These are phyloP conservation scores for Coniochaeta pulveracea DNA, from an alignment of 2,329 filamentous ascomycete species.

Conservation along the genomic window DNA sequence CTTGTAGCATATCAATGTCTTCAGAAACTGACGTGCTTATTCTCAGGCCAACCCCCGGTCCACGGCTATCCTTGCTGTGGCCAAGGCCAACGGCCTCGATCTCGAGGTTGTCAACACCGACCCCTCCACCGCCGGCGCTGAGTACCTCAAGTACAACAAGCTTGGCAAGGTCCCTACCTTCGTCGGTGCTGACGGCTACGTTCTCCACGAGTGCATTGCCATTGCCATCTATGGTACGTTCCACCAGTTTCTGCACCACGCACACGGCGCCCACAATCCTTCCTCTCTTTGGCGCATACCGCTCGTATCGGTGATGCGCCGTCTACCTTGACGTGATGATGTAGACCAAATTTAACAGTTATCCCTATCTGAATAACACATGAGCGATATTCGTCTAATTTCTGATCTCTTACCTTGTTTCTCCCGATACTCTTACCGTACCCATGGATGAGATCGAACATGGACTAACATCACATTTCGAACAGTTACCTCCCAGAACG, in stretches of 20 bases:
- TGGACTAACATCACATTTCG: slow-evolving; percentile 13
- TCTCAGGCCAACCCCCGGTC: slow-evolving; percentile 77
- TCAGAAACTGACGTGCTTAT: slow-evolving; percentile 11
- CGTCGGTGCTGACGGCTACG: slow-evolving; percentile 81
- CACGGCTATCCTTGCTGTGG: slow-evolving; percentile 79
- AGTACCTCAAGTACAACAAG: slow-evolving; percentile 78
- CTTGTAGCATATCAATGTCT: neutral
- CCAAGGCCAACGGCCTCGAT: slow-evolving; percentile 95
- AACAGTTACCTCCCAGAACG: slow-evolving; percentile 95
- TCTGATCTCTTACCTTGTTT: slow-evolving; percentile 44
- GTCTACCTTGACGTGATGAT: slow-evolving; percentile 49
- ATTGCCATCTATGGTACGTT: slow-evolving; percentile 95
- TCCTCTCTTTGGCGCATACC: slow-evolving; percentile 9
- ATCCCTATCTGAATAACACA: slow-evolving; percentile 83
- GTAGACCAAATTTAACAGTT: slow-evolving; percentile 73
- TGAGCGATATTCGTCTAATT: slow-evolving; percentile 90
- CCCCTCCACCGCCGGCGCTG: slow-evolving; percentile 51
- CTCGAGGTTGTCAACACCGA: slow-evolving; percentile 71
- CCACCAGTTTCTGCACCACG: slow-evolving; percentile 7
- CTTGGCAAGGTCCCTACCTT: slow-evolving; percentile 91
- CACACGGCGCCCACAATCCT: no score
- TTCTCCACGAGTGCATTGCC: slow-evolving; percentile 81
- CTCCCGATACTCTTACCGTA: slow-evolving; percentile 15
- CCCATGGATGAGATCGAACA: slow-evolving; percentile 6
- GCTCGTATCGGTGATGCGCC: no score